Evolutionary conservation across 352 stramenopile genomes (phyloP), one percentile per base, ranked within the genome.

Genomic region (Phytopythium oedochilum): DNA sequence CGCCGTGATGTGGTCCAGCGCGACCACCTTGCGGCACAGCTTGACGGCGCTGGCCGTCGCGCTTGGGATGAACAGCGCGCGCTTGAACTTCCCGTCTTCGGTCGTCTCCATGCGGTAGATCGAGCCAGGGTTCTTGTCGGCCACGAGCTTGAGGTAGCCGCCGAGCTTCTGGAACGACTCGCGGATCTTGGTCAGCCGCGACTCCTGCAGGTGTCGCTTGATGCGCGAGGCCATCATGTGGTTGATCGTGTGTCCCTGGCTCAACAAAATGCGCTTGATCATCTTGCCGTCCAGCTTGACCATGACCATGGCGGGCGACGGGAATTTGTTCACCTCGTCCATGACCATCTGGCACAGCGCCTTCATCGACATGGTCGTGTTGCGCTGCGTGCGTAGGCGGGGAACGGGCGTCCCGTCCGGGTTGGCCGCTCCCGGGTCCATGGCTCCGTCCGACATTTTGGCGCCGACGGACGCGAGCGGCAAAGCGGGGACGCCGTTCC

Each of bases 141-240:
- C 71, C 18, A 92, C 75, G 18, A 82, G 48, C 38, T 80, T 68
- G 10, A 92, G 53, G 59, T 90, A 92, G 39, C 68, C 74, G 11
- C 63, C 60, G 10, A 92, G 68, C 25, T 80, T 75, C 63, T 89
- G 82, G 56, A 89, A 92, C 31, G 79, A 88, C 42, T 57, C 55
- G 17, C 79, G 77, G 18, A 89, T 75, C 54, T 78, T 76, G 23
- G 61, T 63, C 39, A 89, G 63, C 25, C 78, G 68, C 35, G 71
- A 70, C 38, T 88, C 76, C 46, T 87, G 75, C 28, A 92, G 66
- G 52, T 86, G 75, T 28, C 80, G 57, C 58, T 89, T 89, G 59
- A 90, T 86, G n/a, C 82, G 71, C 26, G 82, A 92, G 51, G 82
- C 71, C 78, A 88, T 92, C 79, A 90, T 90, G 63, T 89, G 75